Percentiles rank a stretch among this genome's conserved stretches.
Conservation (phyloP, 352 stramenopile genomes). For the Achlya hypogyna region DNA sequence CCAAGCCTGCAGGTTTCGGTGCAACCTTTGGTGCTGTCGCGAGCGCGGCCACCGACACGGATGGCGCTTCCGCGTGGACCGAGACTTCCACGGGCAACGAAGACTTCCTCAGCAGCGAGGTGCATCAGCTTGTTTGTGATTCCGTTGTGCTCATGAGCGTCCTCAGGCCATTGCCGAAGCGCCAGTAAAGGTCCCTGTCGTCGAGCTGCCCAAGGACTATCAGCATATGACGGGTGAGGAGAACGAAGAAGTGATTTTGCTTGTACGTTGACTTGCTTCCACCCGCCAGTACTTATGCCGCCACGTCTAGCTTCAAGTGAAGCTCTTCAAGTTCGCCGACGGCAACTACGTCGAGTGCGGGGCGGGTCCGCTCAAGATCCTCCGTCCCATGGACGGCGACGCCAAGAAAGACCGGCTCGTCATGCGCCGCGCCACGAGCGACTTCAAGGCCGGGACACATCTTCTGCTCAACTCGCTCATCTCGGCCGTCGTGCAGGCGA, state of each 20-base stretch:
- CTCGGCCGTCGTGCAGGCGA: background rate
- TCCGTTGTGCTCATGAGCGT: too few relatives aligned
- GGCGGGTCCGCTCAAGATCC: conserved; percentile 9
- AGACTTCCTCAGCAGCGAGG: conserved; percentile 16
- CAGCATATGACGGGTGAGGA: conserved; percentile 18
- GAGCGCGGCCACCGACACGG: background rate
- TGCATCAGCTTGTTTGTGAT: too few relatives aligned
- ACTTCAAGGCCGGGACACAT: conserved; percentile 20
- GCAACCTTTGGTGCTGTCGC: background rate
- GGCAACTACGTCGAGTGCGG: conserved; percentile 19
- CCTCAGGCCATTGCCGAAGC: background rate
- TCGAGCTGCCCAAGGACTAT: conserved; percentile 19
- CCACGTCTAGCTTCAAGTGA: background rate
- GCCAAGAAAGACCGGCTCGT: background rate
- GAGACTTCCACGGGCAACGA: conserved; percentile 10
- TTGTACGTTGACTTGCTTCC: background rate
- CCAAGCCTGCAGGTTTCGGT: conserved; percentile 5
- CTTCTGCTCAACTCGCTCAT: conserved; percentile 14
- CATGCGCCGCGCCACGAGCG: conserved; percentile 18
- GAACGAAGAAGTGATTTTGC: conserved; percentile 14
- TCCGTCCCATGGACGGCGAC: conserved; percentile 3
- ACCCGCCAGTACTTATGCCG: background rate
- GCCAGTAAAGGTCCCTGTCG: conserved; percentile 8
- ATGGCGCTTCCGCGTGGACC: conserved; percentile 3
- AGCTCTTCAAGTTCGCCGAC: conserved; percentile 17